A percentile compares a stretch with the other conserved stretches of the same genome.
Conservation (phyloP, 208 protist species). For the Spongospora subterranea region DNA sequence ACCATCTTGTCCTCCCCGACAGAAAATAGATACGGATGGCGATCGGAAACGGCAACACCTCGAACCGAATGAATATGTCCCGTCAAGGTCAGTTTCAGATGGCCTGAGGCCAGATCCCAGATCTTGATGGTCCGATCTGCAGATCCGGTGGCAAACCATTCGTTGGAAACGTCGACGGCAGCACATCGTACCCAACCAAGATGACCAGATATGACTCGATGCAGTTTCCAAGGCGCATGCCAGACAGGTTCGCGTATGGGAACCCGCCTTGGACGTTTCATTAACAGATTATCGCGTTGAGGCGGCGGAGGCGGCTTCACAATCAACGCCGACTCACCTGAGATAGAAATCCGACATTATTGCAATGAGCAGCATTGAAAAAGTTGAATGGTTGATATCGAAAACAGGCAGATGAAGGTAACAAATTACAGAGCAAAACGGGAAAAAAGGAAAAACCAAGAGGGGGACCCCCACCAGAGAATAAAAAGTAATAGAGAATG, state of each 20-base stretch:
- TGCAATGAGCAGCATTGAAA: not conserved
- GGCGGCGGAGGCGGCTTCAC: no score
- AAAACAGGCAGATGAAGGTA: no score
- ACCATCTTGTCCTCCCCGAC: slow-evolving; percentile 94
- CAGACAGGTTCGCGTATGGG: slow-evolving; percentile 62
- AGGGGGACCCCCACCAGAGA: no score
- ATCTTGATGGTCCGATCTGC: slow-evolving; percentile 97
- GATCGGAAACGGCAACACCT: slow-evolving; percentile 79
- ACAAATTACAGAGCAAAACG: no score
- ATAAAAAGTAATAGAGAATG: no score
- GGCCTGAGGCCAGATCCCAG: slow-evolving; percentile 79
- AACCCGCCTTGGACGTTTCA: not conserved
- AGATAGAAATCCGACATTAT: not conserved
- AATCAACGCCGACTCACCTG: not conserved
- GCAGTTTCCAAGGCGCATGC: slow-evolving; percentile 92
- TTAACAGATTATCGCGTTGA: not conserved
- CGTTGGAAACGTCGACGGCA: slow-evolving; percentile 95
- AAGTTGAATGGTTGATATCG: not conserved
- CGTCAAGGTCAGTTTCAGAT: slow-evolving; percentile 96
- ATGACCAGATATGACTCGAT: slow-evolving; percentile 84
- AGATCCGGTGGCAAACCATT: slow-evolving; percentile 97
- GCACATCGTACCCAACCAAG: slow-evolving; percentile 93
- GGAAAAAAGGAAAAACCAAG: no score
- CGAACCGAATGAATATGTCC: slow-evolving; percentile 89
- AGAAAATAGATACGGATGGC: slow-evolving; percentile 97